These are phyloP conservation scores for Acer campestre DNA, from an alignment of 345 rosid genomes.

Conservation along the genomic window DNA sequence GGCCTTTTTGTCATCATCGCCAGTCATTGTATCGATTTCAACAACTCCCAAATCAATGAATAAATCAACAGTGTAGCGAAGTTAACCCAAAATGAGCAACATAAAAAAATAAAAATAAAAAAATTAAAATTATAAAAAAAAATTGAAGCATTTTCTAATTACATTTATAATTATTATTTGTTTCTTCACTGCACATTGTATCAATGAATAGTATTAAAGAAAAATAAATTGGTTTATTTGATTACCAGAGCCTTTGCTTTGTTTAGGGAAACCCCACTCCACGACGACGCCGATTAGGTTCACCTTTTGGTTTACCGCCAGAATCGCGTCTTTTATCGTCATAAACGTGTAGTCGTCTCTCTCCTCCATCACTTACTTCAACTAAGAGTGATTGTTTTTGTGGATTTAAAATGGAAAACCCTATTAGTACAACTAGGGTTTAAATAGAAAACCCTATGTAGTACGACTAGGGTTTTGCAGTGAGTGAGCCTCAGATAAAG, in stretches of 20 bases:
- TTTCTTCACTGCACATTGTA: not conserved
- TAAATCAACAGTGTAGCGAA: not conserved
- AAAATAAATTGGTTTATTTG: not conserved
- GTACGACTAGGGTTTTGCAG: not conserved
- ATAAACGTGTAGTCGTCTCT: conserved; percentile 52
- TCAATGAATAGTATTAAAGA: not conserved
- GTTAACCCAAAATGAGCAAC: not conserved
- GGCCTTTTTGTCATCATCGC: conserved; percentile 79
- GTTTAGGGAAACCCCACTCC: conserved; percentile 54
- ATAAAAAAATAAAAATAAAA: too few relatives aligned
- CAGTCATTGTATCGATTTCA: conserved; percentile 21
- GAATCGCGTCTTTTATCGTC: conserved; percentile 56
- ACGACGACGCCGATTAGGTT: conserved; percentile 56
- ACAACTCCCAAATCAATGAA: not conserved
- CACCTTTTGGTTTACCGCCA: conserved; percentile 58
- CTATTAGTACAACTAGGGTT: not conserved
- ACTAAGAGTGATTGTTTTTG: not conserved
- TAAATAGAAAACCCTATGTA: not conserved
- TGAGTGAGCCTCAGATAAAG: not conserved
- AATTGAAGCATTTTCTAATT: not conserved
- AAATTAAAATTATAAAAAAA: too few relatives aligned
- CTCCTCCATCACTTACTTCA: conserved; percentile 28
- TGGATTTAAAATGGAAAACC: not conserved
- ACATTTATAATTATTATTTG: not conserved
- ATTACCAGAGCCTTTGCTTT: conserved; percentile 58